phyloP scores from a whole-genome alignment of 768 basidiomycete species.

The Paxillus involutus region DNA sequence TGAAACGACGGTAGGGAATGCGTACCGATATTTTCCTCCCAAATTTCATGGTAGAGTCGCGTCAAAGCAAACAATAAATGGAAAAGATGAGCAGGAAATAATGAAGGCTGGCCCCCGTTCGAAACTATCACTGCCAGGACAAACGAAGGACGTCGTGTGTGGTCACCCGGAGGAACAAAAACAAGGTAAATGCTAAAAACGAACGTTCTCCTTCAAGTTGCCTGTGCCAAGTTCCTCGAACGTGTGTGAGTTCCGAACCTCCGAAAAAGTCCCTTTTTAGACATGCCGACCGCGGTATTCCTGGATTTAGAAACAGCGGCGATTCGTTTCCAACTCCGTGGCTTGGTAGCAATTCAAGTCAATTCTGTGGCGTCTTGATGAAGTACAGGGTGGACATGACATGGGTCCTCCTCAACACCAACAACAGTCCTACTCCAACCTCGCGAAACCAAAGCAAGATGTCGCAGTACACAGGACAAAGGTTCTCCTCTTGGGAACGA shows the following conservation, averaged over 20 bases:
- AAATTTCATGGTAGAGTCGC: constrained; percentile 63
- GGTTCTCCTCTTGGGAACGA: constrained; percentile 70
- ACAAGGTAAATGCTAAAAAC: no score
- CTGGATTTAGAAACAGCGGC: not conserved
- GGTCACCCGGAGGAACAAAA: not conserved
- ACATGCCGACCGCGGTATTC: not conserved
- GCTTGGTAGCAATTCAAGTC: not conserved
- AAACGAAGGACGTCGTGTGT: not conserved
- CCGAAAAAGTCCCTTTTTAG: not conserved
- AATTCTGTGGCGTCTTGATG: no score
- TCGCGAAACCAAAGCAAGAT: constrained; percentile 14
- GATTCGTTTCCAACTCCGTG: not conserved
- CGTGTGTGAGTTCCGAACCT: constrained; percentile 11
- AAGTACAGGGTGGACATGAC: not conserved
- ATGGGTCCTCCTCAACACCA: constrained; percentile 9
- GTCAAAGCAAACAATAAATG: not conserved
- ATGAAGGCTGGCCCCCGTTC: not conserved
- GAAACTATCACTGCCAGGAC: not conserved
- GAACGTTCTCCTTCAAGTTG: not conserved
- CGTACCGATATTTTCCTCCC: constrained; percentile 73
- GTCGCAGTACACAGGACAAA: constrained; percentile 47
- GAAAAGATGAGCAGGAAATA: not conserved
- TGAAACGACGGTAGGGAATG: not conserved
- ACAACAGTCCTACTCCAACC: constrained; percentile 12
- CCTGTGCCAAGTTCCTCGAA: constrained; percentile 3